Base-by-base conservation (phyloP, 495 filamentous ascomycete genomes). In the Neurospora pannonica region DNA sequence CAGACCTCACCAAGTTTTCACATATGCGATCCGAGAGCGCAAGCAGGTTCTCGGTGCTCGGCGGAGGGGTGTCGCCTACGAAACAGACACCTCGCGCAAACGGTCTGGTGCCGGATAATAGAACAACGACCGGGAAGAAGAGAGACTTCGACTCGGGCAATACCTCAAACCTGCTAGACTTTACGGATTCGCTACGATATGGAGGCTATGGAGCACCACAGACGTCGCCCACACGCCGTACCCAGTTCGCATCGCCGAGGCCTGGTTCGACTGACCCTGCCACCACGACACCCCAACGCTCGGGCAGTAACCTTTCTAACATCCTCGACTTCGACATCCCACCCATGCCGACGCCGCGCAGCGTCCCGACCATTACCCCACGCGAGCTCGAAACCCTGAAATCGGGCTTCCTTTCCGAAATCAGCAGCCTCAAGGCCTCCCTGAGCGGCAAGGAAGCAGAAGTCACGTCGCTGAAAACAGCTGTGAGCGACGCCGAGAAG, bases 311-410 rank as follows among this genome's bases (percentile, higher is more conserved):
- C 70, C 76, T 81, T 70, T 82, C 85, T 39, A 92, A 92, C 75
- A 87, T 98, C 10, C 88, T 99, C 43, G 96, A 99, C 80, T 97
- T 98, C 79, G 95, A 98, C 76, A 91, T 98, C 19, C 93, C 94
- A 11, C 93, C 94, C 4, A 88, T 91, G 13, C 94, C 94, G 4
- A 98, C 96, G 1, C 96, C 96, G 21, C 92, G 95, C 72, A 97
- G 93, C 54, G 89, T 98, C 54, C 96, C 96, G 1, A 92, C 91
- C 17, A 90, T 98, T 75, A 97, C 97, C 4, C 92, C 94, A 1
- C 91, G 96, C 37, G 96, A 99, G 82, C 86, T 98, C 1, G 96
- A 99, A 78, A 92, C 90, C 8, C 86, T 99, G 71, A 98, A 98
- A 80, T 97, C 95, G 0, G 85, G 85, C 1, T 97, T 97, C 79